Base-by-base conservation (phyloP, 805 yeast genomes). In the Wickerhamomyces sydowiorum region DNA sequence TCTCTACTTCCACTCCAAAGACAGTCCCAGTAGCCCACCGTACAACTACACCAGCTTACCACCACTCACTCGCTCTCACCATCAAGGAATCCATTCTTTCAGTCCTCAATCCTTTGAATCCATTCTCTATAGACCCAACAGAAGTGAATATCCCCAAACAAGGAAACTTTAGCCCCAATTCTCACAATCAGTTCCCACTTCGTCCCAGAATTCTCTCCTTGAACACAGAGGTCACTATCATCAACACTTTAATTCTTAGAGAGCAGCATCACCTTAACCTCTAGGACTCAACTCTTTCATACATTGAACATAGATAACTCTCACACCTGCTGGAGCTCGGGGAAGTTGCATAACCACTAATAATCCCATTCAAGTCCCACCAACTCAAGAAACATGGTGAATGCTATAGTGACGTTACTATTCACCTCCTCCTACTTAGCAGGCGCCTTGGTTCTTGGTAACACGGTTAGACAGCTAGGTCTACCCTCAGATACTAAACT, bases 401-500 rank as follows among this genome's bases (percentile, higher is more conserved):
- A 51, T 41, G 78, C 74, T n/a, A 56, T 70, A 27, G 67, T 67
- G 39, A 70, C 81, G 1, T 61, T 77, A 20, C 60, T 79, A 24
- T 78, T 73, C 54, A 66, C 74, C 21, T 59, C 71, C 15, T 66
- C 67, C 29, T 79, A 79, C 54, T 56, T 79, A 21, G 79, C 83
- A 1, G 85, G 86, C 17, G 75, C 79, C 0, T 60, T 78, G 25
- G 74, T 77, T 1, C 55, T 79, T 30, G 82, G 76, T 1, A 52
- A 49, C 25, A 60, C 66, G 18, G 48, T 72, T 8, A 58, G 54
- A 30, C 56, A 51, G 40, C 37, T 45, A 10, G 44, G 44, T 3
- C 17, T 47, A n/a, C 45, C 49, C 5, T 2, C 18, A 0, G 47
- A 44, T 18, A 39, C 43, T 5, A 48, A 50, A 20, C 43, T 56